Conservation (phyloP, 768 basidiomycete genomes). For the Leucogyrophana mollusca region DNA sequence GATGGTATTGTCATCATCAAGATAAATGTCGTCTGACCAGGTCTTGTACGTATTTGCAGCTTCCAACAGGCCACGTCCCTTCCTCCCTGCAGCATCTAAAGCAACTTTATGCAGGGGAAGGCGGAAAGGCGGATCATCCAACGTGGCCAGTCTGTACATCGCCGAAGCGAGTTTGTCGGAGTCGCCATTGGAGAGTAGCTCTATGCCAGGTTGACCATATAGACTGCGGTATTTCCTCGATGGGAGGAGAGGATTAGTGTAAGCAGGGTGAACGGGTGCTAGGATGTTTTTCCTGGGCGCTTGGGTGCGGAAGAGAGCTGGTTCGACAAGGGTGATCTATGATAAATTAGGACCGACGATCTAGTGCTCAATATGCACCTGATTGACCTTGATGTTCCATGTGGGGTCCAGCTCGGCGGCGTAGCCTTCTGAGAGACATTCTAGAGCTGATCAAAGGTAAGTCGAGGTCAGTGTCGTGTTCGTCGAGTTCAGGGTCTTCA, state of each 20-base stretch:
- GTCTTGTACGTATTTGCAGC: conserved; percentile 15
- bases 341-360: neutral
- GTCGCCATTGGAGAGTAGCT: conserved; percentile 20
- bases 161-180: conserved; percentile 19
- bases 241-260: conserved; percentile 22
- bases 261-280: conserved; percentile 14
- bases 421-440: conserved; percentile 29
- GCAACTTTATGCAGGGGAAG: conserved; percentile 24
- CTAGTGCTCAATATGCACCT: no score
- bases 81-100: conserved; percentile 16
- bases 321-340: conserved; percentile 21
- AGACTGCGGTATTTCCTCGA: conserved; percentile 21
- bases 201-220: conserved; percentile 14
- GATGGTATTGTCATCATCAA: no score
- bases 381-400: conserved; percentile 36
- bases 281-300: conserved; percentile 5
- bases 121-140: conserved; percentile 14
- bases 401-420: conserved; percentile 30
- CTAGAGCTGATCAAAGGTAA: conserved; percentile 27
- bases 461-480: neutral
- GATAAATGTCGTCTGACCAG: conserved; percentile 25
- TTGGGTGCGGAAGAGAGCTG: conserved; percentile 25
- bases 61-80: conserved; percentile 16
- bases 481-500: no score
- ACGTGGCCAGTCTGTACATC: conserved; percentile 14